Evolutionary conservation across 441 rosid species (phyloP), one percentile per base, ranked within the genome.

Genomic region (Sinapis alba): DNA sequence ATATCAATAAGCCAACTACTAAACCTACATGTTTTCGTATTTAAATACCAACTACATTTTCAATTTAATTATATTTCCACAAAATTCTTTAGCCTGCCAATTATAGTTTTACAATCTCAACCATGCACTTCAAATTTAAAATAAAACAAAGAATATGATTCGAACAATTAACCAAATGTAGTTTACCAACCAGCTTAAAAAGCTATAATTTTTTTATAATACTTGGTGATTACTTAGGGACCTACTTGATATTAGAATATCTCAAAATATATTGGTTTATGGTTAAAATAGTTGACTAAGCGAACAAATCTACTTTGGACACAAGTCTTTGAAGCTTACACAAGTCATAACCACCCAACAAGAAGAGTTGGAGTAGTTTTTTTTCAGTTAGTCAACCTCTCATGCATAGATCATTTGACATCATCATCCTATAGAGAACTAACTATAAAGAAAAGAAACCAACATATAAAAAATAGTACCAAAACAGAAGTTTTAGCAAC

Each of bases 311-410:
- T 72, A 71, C 72, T 71, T 71, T 77, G 72, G 76, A 77, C 80
- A 65, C 62, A 71, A 76, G 76, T 71, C 72, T 65, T 71, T 65
- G 62, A 71, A 65, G 57, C 76, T 71, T 75, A 38, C 69, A 60
- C 59, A 66, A 77, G 80, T 77, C 80, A 24, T 65, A 77, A 77
- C 80, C 59, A 71, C 80, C 57, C 80, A 77, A 65, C 72, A 47
- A 71, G 15, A 77, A 59, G 70, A 50, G 47, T 71, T 20, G 63
- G 36, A 77, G 63, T 71, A 58, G 76, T 63, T 77, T 65, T n/a
- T n/a, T 77, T 77, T 71, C 80, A 59, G 76, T 71, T 77, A 65
- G 76, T 77, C 80, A 77, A 77, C 72, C 76, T 71, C 62, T 77
- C 76, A 71, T n/a, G n/a, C n/a, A n/a, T 1, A 54, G 10, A 65